Evolutionary conservation across 352 stramenopile species (phyloP).

Genomic region (Globisporangium alternatum): DNA sequence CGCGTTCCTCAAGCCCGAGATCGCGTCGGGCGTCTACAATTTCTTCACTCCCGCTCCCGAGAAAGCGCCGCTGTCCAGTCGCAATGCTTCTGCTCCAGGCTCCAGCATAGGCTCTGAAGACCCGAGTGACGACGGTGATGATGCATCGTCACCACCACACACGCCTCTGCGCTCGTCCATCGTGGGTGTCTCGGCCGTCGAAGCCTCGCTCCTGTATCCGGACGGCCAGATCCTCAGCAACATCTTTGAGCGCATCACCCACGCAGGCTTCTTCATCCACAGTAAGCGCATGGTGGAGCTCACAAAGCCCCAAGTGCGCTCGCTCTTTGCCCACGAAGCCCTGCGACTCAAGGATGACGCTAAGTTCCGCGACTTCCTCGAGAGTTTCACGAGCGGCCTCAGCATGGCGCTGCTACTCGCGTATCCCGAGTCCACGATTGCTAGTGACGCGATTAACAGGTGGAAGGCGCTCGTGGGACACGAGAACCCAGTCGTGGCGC

Average conservation of each 20-base stretch:
- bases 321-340: slow-evolving; percentile 33
- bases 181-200: slow-evolving; percentile 32
- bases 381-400: slow-evolving; percentile 52
- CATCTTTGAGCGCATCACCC: slow-evolving; percentile 38
- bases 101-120: not conserved
- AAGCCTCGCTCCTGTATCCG: slow-evolving; percentile 37
- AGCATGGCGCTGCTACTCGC: slow-evolving; percentile 64
- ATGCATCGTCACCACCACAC: not conserved
- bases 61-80: not conserved
- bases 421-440: slow-evolving; percentile 10
- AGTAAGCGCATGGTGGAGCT: slow-evolving; percentile 37
- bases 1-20: slow-evolving; percentile 59
- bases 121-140: slow-evolving; percentile 4
- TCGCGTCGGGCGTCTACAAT: slow-evolving; percentile 49
- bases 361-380: slow-evolving; percentile 42
- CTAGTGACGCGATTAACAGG: slow-evolving; percentile 22
- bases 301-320: slow-evolving; percentile 30
- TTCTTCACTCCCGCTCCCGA: slow-evolving; percentile 27
- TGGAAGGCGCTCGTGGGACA: slow-evolving; percentile 62
- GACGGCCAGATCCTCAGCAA: slow-evolving; percentile 39
- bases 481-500: slow-evolving; percentile 40
- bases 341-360: slow-evolving; percentile 21
- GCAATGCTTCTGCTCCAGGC: not conserved
- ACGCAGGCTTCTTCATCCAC: slow-evolving; percentile 55
- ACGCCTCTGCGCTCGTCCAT: slow-evolving; percentile 19